Conservation (phyloP, 1,139 yeast genomes). For the Pichia norvegensis region DNA sequence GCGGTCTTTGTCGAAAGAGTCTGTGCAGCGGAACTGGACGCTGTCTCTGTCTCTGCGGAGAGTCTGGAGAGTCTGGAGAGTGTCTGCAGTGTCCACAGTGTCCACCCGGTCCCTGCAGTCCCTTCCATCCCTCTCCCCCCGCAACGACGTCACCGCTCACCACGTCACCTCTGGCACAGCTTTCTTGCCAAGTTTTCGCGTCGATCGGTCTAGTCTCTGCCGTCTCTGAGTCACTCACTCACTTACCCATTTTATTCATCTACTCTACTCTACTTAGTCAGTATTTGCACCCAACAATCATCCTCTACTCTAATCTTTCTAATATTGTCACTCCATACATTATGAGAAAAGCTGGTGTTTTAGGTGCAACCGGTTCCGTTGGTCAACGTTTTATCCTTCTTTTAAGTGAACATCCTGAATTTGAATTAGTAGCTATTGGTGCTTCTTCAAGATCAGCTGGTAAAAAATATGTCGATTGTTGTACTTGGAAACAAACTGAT, state of each 20-base stretch:
- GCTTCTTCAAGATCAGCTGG: slow-evolving; percentile 96
- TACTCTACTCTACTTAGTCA: not conserved
- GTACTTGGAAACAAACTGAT: slow-evolving; percentile 90
- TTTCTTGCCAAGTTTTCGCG: too few species aligned
- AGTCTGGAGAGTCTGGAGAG: too few species aligned
- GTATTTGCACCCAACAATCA: too few species aligned
- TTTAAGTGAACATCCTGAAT: slow-evolving; percentile 81
- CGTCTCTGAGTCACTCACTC: too few species aligned
- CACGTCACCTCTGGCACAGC: too few species aligned
- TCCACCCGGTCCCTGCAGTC: too few species aligned
- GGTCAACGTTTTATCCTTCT: slow-evolving; percentile 92
- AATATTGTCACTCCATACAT: not conserved
- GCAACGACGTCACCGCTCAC: too few species aligned
- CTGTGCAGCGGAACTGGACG: not conserved
- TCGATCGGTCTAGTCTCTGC: too few species aligned
- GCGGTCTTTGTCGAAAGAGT: not conserved
- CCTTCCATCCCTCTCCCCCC: too few species aligned
- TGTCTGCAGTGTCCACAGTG: too few species aligned
- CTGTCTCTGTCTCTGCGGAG: too few species aligned
- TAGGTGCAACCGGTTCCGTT: slow-evolving; percentile 97
- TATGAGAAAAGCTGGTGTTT: slow-evolving; percentile 64
- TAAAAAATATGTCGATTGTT: slow-evolving; percentile 74
- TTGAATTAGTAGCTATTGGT: slow-evolving; percentile 77
- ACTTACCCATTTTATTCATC: not conserved
- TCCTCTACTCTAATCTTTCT: not conserved